These are phyloP conservation scores for Penicillium riverlandense DNA, from an alignment of 495 filamentous ascomycete genomes.

Conservation along the genomic window DNA sequence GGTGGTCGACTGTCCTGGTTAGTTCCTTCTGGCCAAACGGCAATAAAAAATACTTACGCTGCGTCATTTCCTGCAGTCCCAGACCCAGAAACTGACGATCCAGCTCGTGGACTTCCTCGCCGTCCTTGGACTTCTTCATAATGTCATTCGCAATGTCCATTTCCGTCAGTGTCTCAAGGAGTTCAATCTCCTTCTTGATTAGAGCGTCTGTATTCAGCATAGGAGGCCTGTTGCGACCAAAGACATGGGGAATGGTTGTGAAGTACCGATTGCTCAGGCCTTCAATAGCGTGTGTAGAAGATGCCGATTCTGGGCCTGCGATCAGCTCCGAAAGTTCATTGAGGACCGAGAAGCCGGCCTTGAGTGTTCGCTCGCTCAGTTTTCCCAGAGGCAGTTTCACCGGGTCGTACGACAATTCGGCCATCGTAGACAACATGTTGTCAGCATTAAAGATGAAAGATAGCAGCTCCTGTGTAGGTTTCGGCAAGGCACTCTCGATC, in stretches of 20 bases:
- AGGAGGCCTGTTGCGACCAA: conserved; percentile 66
- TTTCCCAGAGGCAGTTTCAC: conserved; percentile 78
- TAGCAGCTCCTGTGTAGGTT: conserved; percentile 59
- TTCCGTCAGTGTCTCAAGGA: conserved; percentile 69
- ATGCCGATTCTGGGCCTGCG: conserved; percentile 38
- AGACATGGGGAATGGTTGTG: conserved; percentile 73
- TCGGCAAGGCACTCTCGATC: conserved; percentile 46
- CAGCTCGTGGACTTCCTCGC: conserved; percentile 49
- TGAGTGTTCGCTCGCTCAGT: conserved; percentile 68
- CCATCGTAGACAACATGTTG: conserved; percentile 58
- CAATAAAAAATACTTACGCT: conserved; percentile 20
- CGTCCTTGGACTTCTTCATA: conserved; percentile 54
- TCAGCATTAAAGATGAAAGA: conserved; percentile 74
- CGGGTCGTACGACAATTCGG: conserved; percentile 65
- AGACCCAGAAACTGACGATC: conserved; percentile 67
- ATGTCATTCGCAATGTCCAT: conserved; percentile 79
- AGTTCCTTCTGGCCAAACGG: background rate
- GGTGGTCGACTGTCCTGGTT: conserved; percentile 38
- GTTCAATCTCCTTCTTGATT: conserved; percentile 66
- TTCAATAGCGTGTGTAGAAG: conserved; percentile 45
- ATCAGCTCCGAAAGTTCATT: conserved; percentile 66
- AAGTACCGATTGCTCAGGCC: conserved; percentile 68
- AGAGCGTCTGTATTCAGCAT: conserved; percentile 44
- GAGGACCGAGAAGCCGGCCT: conserved; percentile 60
- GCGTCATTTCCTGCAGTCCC: conserved; percentile 67